Evolutionary conservation across 1,284 basidiomycete species (phyloP).

Genomic region (Tilletia setariae): DNA sequence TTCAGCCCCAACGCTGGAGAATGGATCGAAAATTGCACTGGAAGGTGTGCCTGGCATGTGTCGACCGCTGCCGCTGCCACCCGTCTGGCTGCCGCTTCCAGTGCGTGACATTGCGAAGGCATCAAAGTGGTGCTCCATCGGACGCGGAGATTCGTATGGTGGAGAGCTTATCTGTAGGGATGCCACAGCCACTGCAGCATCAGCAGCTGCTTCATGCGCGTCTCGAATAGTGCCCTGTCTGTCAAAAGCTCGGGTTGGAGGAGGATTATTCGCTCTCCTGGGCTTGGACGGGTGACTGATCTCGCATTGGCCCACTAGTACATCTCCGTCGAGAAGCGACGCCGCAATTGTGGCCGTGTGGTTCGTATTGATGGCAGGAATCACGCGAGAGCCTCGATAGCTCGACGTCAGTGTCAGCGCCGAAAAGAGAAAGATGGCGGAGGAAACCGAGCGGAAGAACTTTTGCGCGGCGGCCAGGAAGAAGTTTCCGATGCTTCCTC

Average conservation of each 20-base stretch:
- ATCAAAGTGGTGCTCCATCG: not conserved
- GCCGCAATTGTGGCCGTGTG: conserved; percentile 97
- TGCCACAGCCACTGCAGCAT: not conserved
- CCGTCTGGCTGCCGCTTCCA: conserved; percentile 14
- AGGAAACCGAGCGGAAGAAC: conserved; percentile 59
- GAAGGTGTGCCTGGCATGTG: conserved; percentile 25
- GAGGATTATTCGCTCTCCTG: not conserved
- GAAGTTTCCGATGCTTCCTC: conserved; percentile 48
- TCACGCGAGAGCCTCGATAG: conserved; percentile 57
- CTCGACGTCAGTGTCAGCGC: conserved; percentile 70
- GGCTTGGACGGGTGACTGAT: conserved; percentile 75
- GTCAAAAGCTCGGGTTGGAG: not conserved
- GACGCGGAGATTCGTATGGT: no score
- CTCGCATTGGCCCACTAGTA: conserved; percentile 89
- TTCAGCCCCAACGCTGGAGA: not conserved
- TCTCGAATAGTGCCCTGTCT: conserved; percentile 8
- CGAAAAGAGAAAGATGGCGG: conserved; percentile 91
- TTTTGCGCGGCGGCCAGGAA: conserved; percentile 47
- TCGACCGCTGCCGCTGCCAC: not conserved
- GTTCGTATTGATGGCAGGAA: conserved; percentile 90
- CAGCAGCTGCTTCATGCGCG: not conserved
- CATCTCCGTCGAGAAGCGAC: conserved; percentile 73
- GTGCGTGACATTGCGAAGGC: not conserved
- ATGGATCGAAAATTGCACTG: conserved; percentile 36
- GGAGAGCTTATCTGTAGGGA: not conserved